Evolutionary conservation across 1,139 yeast genomes (phyloP), one percentile per base, ranked within the genome.

Genomic region (Geotrichum reessii): DNA sequence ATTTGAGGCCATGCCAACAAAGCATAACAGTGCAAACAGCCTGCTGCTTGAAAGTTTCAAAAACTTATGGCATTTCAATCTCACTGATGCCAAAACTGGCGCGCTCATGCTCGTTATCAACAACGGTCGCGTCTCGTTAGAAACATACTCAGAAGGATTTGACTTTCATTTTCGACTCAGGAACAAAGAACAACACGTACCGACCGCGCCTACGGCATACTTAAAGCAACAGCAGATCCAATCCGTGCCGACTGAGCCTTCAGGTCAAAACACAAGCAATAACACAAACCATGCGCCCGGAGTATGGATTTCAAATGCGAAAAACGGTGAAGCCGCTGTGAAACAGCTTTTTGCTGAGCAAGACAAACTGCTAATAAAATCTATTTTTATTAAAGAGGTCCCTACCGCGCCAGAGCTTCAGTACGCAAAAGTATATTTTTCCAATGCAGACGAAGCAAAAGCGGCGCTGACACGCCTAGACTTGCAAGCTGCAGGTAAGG

Each of bases 61-160:
- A 65, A 84, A 85, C 67, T 77, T 85, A 63, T 87, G 95, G 95
- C 90, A 87, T 69, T 85, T 85, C 68, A 86, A 86, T 66, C 72
- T 87, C 55, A 83, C 91, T 66, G 93, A 86, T 68, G 74, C 76
- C n/a, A 71, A 74, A 22, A 73, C 74, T 53, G 85, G 85, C 1
- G 65, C 74, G 17, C 67, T 79, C 44, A 66, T 77, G 19, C 65
- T 82, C 49, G 71, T 71, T 44, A 68, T 77, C 22, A 68, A 67
- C n/a, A 74, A 78, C 52, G 81, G 82, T 2, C 68, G 71, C 44
- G 69, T 81, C 47, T 71, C 74, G 21, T 74, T 78, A 68, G 78
- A 78, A 58, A 70, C 77, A 19, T 65, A 69, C 25, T 73, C 83
- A 0, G 71, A 72, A 48, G 85, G 85, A 2, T 82, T 81, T 65